phyloP scores from a whole-genome alignment of 2,329 filamentous ascomycete species.

The Lasiodiplodia sp. region DNA sequence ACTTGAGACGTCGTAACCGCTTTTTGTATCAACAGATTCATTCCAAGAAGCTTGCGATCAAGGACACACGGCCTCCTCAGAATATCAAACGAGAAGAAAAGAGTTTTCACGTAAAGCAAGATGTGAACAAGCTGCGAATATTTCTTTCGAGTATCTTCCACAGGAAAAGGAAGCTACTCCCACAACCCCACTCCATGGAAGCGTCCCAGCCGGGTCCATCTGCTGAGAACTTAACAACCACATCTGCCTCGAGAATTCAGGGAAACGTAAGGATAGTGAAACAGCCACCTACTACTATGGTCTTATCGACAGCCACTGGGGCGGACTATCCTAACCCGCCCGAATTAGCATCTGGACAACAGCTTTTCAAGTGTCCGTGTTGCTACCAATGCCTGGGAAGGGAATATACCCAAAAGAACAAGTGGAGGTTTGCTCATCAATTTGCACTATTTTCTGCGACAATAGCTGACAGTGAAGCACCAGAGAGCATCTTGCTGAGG shows the following conservation, averaged over 20 bases:
- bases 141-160: too few species aligned
- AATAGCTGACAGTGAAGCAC: neutral
- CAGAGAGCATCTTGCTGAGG: neutral
- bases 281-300: neutral
- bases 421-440: neutral
- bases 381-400: neutral
- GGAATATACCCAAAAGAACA: neutral
- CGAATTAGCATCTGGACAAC: neutral
- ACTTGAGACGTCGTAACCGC: neutral
- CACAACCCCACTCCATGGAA: too few species aligned
- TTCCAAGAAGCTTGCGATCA: neutral
- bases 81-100: too few species aligned
- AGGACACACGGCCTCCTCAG: too few species aligned
- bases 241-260: neutral
- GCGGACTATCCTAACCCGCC: neutral
- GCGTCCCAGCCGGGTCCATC: too few species aligned
- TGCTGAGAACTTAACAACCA: neutral
- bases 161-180: too few species aligned
- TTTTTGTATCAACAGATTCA: neutral
- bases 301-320: neutral
- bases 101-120: too few species aligned
- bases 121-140: too few species aligned
- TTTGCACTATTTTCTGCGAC: neutral
- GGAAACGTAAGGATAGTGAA: neutral
- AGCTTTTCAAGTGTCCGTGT: neutral